Evolutionary conservation across 2,329 filamentous ascomycete species (phyloP).

Genomic region (Clarireedia homoeocarpa): DNA sequence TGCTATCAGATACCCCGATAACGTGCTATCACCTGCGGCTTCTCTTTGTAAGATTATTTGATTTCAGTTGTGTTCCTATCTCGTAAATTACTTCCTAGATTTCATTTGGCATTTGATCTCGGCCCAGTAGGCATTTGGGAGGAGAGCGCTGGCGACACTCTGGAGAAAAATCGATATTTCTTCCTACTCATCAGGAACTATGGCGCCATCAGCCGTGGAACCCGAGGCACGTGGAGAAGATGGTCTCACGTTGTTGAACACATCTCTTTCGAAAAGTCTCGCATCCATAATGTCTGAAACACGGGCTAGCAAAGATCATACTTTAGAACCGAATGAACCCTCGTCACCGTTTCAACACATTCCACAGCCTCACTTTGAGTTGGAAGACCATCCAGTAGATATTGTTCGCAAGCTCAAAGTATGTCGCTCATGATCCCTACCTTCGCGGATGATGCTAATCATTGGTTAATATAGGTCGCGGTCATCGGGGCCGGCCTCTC

Average conservation of each 20-base stretch:
- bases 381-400: conserved; percentile 11
- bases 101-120: no score
- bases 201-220: no score
- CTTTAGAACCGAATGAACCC: background rate
- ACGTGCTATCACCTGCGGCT: background rate
- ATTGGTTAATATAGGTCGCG: background rate
- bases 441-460: background rate
- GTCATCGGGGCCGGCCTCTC: conserved; percentile 57
- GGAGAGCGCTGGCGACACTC: no score
- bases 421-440: background rate
- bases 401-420: background rate
- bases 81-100: no score
- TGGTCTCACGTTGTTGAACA: no score
- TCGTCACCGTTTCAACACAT: background rate
- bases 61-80: background rate
- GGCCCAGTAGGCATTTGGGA: no score
- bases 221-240: no score
- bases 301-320: no score
- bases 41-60: background rate
- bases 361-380: conserved; percentile 6
- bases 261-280: no score
- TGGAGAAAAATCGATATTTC: no score
- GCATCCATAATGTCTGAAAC: no score
- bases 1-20: conserved; percentile 3
- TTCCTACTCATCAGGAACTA: no score